A percentile compares a stretch with the other conserved stretches of the same genome.
Conservation (phyloP, 345 rosid species). For the Eucalyptus pauciflora region DNA sequence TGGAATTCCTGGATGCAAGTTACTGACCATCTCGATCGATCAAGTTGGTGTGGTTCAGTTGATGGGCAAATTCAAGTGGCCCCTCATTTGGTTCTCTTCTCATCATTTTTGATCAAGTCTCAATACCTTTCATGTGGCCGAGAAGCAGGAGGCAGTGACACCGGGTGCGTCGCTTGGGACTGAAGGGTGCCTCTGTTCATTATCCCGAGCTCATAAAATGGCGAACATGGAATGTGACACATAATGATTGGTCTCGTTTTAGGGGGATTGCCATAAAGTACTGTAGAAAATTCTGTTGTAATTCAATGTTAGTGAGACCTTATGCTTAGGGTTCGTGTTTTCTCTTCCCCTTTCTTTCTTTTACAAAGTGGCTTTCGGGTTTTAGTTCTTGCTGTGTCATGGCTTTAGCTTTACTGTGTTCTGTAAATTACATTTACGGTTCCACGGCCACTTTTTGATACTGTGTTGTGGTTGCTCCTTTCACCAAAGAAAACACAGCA, state of each 20-base stretch:
- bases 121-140: neutral
- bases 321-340: neutral
- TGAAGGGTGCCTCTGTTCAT: neutral
- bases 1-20: neutral
- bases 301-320: neutral
- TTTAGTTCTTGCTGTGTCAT: neutral
- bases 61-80: neutral
- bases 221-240: neutral
- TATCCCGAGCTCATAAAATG: neutral
- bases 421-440: neutral
- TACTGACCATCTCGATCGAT: neutral
- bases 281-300: neutral
- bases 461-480: too few relatives aligned
- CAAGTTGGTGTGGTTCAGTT: neutral
- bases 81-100: neutral
- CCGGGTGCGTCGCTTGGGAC: neutral
- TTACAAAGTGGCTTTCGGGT: neutral
- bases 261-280: neutral
- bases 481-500: too few relatives aligned
- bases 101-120: neutral
- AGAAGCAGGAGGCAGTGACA: neutral
- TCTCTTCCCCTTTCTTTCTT: neutral
- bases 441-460: neutral
- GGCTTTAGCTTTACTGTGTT: neutral
- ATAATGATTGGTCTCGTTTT: neutral